Conservation (phyloP, 2,329 filamentous ascomycete species). For the Verticillium isaacii region DNA sequence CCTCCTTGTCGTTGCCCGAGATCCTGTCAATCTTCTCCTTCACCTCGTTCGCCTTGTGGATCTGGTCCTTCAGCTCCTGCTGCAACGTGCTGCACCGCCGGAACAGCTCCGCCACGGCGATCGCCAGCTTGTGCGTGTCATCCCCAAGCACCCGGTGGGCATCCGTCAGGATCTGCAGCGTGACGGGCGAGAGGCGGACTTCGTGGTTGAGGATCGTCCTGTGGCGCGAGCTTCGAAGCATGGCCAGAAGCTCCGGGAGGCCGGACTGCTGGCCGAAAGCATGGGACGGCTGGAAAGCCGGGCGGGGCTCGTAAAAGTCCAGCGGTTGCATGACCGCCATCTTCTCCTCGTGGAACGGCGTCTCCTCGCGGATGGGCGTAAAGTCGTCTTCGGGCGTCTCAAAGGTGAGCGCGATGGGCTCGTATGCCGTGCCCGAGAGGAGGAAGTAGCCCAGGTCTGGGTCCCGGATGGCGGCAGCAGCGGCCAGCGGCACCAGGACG, state of each 20-base stretch:
- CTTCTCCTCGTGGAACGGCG: conserved; percentile 35
- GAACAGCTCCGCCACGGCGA: conserved; percentile 70
- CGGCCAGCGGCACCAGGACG: conserved; percentile 44
- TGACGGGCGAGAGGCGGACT: conserved; percentile 65
- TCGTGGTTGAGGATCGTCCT: conserved; percentile 61
- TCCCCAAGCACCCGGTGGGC: conserved; percentile 66
- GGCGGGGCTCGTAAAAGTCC: conserved; percentile 58
- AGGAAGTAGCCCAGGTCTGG: conserved; percentile 61
- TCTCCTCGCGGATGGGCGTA: conserved; percentile 35
- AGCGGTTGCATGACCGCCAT: conserved; percentile 40
- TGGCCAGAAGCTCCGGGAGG: conserved; percentile 51
- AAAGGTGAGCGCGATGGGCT: conserved; percentile 55
- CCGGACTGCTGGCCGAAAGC: conserved; percentile 53
- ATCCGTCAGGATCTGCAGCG: conserved; percentile 66
- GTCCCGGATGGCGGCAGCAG: conserved; percentile 49
- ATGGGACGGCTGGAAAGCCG: conserved; percentile 59
- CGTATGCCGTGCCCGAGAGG: conserved; percentile 53
- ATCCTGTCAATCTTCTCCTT: conserved; percentile 63
- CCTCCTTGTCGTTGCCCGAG: conserved; percentile 51
- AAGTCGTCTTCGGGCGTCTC: conserved; percentile 52
- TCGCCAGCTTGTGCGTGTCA: conserved; percentile 64
- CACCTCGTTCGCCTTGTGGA: conserved; percentile 61
- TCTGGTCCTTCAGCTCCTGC: conserved; percentile 62
- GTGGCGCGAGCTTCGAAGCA: conserved; percentile 54
- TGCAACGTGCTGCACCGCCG: conserved; percentile 64